phyloP scores from a whole-genome alignment of 169 alveolate genomes.

The Pseudocohnilembus persalinus region DNA sequence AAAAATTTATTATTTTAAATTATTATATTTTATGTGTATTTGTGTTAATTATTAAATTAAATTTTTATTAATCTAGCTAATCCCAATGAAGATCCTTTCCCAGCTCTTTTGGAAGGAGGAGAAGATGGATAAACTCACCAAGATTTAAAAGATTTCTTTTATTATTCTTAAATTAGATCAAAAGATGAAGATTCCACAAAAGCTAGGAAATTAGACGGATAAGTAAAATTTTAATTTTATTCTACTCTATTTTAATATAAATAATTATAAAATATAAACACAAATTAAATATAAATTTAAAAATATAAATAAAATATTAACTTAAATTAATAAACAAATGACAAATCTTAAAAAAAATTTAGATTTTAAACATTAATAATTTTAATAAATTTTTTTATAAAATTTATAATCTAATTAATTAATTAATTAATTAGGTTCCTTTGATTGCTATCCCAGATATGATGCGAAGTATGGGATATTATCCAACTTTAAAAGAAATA shows the following conservation, averaged over 20 bases:
- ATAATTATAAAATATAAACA: too few species aligned
- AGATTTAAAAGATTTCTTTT: conserved; percentile 90
- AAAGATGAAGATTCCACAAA: conserved; percentile 93
- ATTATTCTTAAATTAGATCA: conserved; percentile 89
- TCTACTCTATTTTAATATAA: too few species aligned
- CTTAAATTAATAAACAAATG: too few species aligned
- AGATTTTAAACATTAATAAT: too few species aligned
- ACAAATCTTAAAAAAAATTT: too few species aligned
- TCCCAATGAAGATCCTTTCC: conserved; percentile 66
- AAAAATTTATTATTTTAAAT: too few species aligned
- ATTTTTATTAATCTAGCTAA: conserved; percentile 5
- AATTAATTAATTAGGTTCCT: conserved; percentile 72
- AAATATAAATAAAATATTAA: too few species aligned
- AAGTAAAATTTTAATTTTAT: not conserved
- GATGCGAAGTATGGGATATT: conserved; percentile 91
- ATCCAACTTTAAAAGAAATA: conserved; percentile 90
- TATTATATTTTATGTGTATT: not conserved
- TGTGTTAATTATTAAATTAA: not conserved
- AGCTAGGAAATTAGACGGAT: conserved; percentile 86
- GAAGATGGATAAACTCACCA: conserved; percentile 83
- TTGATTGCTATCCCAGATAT: conserved; percentile 86
- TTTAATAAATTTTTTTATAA: too few species aligned
- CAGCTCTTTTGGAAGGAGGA: conserved; percentile 84
- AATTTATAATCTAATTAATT: too few species aligned
- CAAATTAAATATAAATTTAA: too few species aligned